Evolutionary conservation across 257 asterid genomes (phyloP), one percentile per base, ranked within the genome.

Genomic region (Fraxinus pennsylvanica): DNA sequence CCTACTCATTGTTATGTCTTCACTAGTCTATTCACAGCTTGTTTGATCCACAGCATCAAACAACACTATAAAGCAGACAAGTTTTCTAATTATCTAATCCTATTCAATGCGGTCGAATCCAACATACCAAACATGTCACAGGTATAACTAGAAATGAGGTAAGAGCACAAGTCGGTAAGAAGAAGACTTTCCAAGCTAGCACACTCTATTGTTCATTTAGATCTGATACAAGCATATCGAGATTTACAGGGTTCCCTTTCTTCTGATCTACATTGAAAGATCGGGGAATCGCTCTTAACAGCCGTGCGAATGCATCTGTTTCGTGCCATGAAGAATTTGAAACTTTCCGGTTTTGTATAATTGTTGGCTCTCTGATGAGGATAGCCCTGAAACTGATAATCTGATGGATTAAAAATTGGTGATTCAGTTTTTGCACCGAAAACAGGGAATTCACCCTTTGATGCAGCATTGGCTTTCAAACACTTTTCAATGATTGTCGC

Each of bases 401-500:
- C 85, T 0, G 86, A 78, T 1, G 96, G 96, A 81, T 89, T 74
- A 76, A 93, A 93, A 69, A 86, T 73, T 0, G 97, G 96, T 9
- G 57, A 38, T 72, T 91, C 97, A 2, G 39, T 74, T 74, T 54
- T 65, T 17, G 73, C 38, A n/a, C 30, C 79, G 0, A 33, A 29
- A 27, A 72, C 38, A 0, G 43, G 72, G 30, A 68, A 32, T 12
- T 74, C 83, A 61, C 43, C 76, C 14, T 81, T 83, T 8, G 83
- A 66, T 52, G 87, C 78, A 72, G 88, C 82, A 82, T 89, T 89
- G 3, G 84, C 76, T 71, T 74, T 75, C 83, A 90, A 69, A 66
- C 98, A 93, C 54, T 86, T 90, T 17, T 86, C 86, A 32, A 91
- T 93, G 73, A 90, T 81, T 41, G 61, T 25, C 25, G 90, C 92